Conservation (phyloP, 371 early-diverging fungal genomes). For the Umbelopsis sp. region DNA sequence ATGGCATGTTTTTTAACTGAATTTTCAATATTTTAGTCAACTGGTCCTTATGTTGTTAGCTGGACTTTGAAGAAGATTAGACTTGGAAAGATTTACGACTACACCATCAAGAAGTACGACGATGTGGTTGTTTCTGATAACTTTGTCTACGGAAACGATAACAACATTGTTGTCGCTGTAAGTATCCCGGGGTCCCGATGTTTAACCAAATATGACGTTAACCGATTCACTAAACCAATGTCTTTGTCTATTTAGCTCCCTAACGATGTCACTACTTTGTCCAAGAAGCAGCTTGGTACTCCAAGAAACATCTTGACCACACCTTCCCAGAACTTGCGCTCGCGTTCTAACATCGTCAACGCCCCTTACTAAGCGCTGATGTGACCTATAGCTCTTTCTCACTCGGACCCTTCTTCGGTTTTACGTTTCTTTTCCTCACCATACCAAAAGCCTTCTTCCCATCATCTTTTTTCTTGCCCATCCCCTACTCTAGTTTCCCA, state of each 20-base stretch:
- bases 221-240: neutral
- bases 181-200: neutral
- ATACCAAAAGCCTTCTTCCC: too few relatives aligned
- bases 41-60: constrained; percentile 90
- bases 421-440: too few relatives aligned
- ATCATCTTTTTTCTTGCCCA: too few relatives aligned
- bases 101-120: constrained; percentile 83
- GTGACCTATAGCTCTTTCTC: neutral
- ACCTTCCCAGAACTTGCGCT: constrained; percentile 1
- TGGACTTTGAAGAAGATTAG: constrained; percentile 92
- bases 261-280: constrained; percentile 7
- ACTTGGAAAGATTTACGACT: constrained; percentile 74
- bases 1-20: too few relatives aligned
- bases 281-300: neutral
- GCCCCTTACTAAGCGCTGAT: neutral
- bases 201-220: neutral
- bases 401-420: too few relatives aligned
- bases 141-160: constrained; percentile 78
- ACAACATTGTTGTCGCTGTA: constrained; percentile 73
- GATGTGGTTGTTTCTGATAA: constrained; percentile 89
- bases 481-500: too few relatives aligned
- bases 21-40: constrained; percentile 24
- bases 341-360: constrained; percentile 3
- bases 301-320: neutral
- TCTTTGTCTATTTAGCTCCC: neutral